A percentile compares a stretch with the other conserved stretches of the same genome.
phyloP scores from a whole-genome alignment of 176 grass and related monocot species.

The Ampelocalamus luodianensis region DNA sequence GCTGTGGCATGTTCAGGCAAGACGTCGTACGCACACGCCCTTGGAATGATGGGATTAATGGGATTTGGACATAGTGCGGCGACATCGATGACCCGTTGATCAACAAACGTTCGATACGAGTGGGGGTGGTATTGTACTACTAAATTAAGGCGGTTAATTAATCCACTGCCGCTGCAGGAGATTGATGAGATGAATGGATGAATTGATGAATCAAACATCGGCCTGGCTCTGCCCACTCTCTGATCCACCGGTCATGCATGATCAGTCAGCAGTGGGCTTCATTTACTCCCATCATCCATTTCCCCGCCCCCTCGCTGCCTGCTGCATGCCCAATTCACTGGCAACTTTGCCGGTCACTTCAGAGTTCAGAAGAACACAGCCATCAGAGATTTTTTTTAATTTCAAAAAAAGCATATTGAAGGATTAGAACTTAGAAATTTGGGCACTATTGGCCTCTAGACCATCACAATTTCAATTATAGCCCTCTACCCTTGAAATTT shows the following conservation, averaged over 20 bases:
- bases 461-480: no score
- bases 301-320: neutral
- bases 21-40: neutral
- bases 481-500: no score
- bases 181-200: neutral
- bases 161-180: neutral
- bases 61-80: neutral
- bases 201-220: neutral
- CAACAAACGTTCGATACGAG: neutral
- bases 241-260: neutral
- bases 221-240: neutral
- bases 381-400: no score
- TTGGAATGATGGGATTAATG: neutral
- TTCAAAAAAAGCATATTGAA: no score
- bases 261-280: neutral
- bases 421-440: no score
- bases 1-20: no score
- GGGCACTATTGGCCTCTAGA: no score
- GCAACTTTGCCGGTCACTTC: neutral
- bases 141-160: neutral
- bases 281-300: neutral
- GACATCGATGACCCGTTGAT: neutral
- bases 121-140: neutral
- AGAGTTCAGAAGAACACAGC: neutral
- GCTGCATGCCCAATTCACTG: neutral